These are phyloP conservation scores for Magnaporthiopsis incrustans DNA, from an alignment of 2,329 filamentous ascomycete species.

Conservation along the genomic window DNA sequence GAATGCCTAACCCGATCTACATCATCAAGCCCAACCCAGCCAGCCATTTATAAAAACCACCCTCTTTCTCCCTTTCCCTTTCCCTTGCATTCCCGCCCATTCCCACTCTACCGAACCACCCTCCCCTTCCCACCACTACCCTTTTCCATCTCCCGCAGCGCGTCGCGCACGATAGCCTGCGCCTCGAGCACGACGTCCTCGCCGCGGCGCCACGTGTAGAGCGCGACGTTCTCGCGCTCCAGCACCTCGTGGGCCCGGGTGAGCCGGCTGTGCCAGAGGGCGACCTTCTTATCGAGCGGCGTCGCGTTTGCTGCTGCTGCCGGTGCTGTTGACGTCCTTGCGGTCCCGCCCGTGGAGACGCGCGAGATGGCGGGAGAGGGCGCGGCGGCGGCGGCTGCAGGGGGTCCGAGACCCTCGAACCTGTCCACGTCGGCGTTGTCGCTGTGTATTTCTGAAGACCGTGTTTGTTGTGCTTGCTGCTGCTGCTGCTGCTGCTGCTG, in stretches of 20 bases:
- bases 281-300: slow-evolving; percentile 56
- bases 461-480: slow-evolving; percentile 3
- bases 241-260: slow-evolving; percentile 54
- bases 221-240: slow-evolving; percentile 53
- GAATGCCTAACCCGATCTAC: no score
- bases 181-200: slow-evolving; percentile 62
- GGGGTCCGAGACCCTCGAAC: not conserved
- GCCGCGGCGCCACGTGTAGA: slow-evolving; percentile 68
- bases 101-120: not conserved
- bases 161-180: slow-evolving; percentile 52
- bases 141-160: slow-evolving; percentile 28
- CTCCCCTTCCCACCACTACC: not conserved
- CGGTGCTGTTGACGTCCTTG: not conserved
- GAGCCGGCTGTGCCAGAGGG: slow-evolving; percentile 63
- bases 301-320: slow-evolving; percentile 8
- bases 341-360: slow-evolving; percentile 6
- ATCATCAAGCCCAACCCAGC: not conserved
- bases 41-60: not conserved
- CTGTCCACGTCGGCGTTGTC: not conserved
- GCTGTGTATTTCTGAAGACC: not conserved
- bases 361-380: not conserved
- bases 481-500: slow-evolving; percentile 17
- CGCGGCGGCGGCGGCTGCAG: not conserved
- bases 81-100: no score
- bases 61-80: no score